Evolutionary conservation across 1,284 basidiomycete species (phyloP).

Genomic region (Cryptococcus sp.): DNA sequence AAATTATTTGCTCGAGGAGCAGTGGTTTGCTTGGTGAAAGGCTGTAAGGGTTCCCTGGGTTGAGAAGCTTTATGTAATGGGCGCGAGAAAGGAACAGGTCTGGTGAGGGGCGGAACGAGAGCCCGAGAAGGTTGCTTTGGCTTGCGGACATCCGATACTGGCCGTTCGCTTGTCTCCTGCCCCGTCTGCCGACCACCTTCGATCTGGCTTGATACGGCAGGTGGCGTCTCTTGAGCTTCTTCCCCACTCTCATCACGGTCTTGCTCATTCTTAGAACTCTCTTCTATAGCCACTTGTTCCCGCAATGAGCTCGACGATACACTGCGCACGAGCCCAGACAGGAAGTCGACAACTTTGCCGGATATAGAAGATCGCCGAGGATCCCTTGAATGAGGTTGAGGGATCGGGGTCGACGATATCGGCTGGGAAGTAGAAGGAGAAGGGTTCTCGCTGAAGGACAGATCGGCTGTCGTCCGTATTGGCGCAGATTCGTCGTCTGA

Average conservation of each 20-base stretch:
- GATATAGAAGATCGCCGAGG: conserved; percentile 13
- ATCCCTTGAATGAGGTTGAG: no score
- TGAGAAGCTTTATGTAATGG: conserved; percentile 4
- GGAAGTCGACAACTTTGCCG: conserved; percentile 18
- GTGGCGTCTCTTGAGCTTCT: no score
- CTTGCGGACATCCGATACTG: no score
- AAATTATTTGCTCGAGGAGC: not conserved
- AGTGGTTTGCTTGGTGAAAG: not conserved
- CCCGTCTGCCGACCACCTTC: no score
- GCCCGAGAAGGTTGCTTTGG: no score
- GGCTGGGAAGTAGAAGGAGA: not conserved
- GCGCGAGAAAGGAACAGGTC: conserved; percentile 14
- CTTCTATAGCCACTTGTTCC: no score
- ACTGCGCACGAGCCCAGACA: conserved; percentile 9
- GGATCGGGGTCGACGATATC: no score
- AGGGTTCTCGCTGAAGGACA: not conserved
- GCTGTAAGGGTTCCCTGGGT: not conserved
- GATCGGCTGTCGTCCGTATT: not conserved
- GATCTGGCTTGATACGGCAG: no score
- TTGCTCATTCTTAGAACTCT: no score
- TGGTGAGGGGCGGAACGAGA: conserved; percentile 6
- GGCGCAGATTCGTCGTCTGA: no score
- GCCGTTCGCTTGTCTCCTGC: no score
- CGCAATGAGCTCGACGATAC: not conserved
- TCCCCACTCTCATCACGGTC: no score